A percentile compares a stretch with the other conserved stretches of the same genome.
Conservation (phyloP, 768 basidiomycete species). For the Tulasnella sp. region DNA sequence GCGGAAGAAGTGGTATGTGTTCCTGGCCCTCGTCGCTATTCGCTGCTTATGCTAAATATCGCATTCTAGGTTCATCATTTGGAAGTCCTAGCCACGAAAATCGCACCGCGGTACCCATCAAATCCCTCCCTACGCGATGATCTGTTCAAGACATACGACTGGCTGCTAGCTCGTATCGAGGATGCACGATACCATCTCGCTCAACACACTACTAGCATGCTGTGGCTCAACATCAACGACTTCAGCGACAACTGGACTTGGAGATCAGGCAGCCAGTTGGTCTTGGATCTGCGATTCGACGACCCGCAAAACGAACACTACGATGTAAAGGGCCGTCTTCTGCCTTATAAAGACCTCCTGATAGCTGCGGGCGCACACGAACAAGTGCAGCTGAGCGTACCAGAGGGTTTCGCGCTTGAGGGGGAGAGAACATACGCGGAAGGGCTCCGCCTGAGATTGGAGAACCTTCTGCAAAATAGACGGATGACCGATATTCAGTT, state of each 20-base stretch:
- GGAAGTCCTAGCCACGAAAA: not conserved
- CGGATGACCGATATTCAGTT: not conserved
- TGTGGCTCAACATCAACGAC: constrained; percentile 3
- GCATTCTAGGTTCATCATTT: not conserved
- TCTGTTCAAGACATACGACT: not conserved
- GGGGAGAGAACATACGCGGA: not conserved
- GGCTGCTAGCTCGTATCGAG: not conserved
- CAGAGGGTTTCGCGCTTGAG: not conserved
- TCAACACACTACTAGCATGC: not conserved
- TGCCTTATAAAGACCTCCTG: too few species aligned
- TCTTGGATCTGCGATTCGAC: not conserved
- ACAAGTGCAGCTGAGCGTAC: not conserved
- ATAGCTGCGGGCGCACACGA: not conserved
- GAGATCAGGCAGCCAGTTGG: not conserved
- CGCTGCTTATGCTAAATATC: not conserved
- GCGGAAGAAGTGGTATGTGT: not conserved
- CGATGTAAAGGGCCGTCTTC: not conserved
- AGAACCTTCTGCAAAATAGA: not conserved
- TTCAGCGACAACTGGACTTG: not conserved
- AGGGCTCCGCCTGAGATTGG: not conserved
- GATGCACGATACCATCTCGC: not conserved
- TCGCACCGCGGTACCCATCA: not conserved
- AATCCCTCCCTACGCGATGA: not conserved
- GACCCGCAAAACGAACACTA: not conserved
- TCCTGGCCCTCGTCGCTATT: not conserved